A percentile compares a stretch with the other conserved stretches of the same genome.
These are phyloP conservation scores for Periglandula ipomoeae DNA, from an alignment of 2,329 filamentous ascomycete species.

Conservation along the genomic window DNA sequence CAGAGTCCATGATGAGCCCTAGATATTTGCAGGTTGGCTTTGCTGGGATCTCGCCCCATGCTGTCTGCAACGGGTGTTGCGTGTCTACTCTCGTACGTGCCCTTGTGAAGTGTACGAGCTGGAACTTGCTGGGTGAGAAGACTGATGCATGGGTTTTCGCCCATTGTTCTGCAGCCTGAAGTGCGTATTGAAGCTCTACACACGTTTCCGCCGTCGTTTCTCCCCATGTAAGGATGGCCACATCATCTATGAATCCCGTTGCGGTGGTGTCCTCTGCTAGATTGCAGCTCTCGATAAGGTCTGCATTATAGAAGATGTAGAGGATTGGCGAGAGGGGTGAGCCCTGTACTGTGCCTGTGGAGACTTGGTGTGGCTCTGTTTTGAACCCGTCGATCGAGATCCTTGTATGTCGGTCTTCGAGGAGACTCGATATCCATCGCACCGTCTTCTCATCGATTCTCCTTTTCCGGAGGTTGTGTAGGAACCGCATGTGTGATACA, in stretches of 20 bases:
- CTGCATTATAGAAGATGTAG: slow-evolving; percentile 19
- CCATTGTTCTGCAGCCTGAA: not conserved
- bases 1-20: slow-evolving; percentile 11
- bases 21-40: not conserved
- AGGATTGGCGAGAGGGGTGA: slow-evolving; percentile 17
- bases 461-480: slow-evolving; percentile 11
- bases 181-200: not conserved
- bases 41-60: not conserved
- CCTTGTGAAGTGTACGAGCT: slow-evolving; percentile 1
- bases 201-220: not conserved
- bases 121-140: not conserved
- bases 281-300: slow-evolving; percentile 14
- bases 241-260: slow-evolving; percentile 8
- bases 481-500: slow-evolving; percentile 10
- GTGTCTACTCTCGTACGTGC: not conserved
- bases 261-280: slow-evolving; percentile 6
- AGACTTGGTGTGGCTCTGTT: slow-evolving; percentile 3
- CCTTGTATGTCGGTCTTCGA: slow-evolving; percentile 8
- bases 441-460: slow-evolving; percentile 12
- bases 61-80: not conserved
- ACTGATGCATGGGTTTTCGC: not conserved
- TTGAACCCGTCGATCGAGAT: slow-evolving; percentile 10
- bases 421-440: slow-evolving; percentile 14
- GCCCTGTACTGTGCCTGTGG: slow-evolving; percentile 16
- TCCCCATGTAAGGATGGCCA: not conserved